phyloP scores from a whole-genome alignment of 2,329 filamentous ascomycete species.

The Colletotrichum sp. region DNA sequence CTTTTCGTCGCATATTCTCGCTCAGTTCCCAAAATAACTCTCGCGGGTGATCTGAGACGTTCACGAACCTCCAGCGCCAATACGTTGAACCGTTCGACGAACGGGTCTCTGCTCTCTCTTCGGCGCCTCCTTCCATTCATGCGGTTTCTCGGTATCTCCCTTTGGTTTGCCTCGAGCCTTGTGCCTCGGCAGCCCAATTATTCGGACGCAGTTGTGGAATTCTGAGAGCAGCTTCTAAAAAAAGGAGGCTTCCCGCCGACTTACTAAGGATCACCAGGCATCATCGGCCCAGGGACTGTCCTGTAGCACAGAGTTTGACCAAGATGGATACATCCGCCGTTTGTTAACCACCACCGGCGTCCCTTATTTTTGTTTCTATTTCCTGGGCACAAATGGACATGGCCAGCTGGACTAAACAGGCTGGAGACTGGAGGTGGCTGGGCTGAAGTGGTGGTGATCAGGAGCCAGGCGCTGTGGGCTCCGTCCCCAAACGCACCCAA shows the following conservation, averaged over 20 bases:
- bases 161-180: not conserved
- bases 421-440: not conserved
- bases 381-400: not conserved
- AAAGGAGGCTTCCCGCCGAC: not conserved
- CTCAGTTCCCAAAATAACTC: constrained; percentile 13
- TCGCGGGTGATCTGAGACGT: constrained; percentile 15
- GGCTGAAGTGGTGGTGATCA: not conserved
- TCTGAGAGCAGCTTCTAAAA: constrained; percentile 1
- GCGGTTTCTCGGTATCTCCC: not conserved
- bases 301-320: not conserved
- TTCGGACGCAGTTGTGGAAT: not conserved
- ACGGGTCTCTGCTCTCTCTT: not conserved
- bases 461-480: not conserved
- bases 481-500: constrained; percentile 10
- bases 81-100: constrained; percentile 4
- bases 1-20: constrained; percentile 2
- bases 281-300: not conserved
- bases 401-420: not conserved
- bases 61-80: not conserved
- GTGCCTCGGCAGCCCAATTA: not conserved
- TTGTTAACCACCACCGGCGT: not conserved
- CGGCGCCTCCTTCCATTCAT: not conserved
- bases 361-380: not conserved
- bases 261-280: not conserved
- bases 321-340: not conserved